A percentile compares a stretch with the other conserved stretches of the same genome.
Conservation (phyloP, 495 filamentous ascomycete species). For the Daldinia concentrica region DNA sequence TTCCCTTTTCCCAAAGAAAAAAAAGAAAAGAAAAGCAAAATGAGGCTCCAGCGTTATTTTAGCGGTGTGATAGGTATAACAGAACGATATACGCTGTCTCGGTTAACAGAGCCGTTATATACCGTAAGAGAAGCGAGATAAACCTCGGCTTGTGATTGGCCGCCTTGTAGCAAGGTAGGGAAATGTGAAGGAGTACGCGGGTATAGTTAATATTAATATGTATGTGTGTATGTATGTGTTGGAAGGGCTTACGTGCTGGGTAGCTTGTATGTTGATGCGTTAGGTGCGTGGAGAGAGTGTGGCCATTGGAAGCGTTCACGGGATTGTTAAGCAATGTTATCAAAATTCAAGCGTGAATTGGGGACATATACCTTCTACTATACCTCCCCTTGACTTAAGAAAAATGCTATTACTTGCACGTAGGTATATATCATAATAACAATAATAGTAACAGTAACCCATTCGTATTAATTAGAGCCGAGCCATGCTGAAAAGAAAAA, state of each 20-base stretch:
- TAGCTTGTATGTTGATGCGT: neutral
- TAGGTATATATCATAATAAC: neutral
- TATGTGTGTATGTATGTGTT: neutral
- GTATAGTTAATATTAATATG: too few species aligned
- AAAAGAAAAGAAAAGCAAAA: neutral
- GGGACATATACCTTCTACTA: neutral
- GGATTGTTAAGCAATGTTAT: neutral
- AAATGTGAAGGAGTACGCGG: neutral
- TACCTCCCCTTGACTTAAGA: neutral
- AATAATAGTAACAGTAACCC: too few species aligned
- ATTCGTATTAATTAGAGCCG: neutral
- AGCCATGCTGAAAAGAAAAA: neutral
- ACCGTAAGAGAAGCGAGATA: neutral
- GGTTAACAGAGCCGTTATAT: neutral
- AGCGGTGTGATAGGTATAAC: too few species aligned
- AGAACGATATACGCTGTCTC: too few species aligned
- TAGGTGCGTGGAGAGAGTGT: neutral
- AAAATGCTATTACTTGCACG: neutral
- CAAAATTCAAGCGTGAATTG: neutral
- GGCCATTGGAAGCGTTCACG: neutral
- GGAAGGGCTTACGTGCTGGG: neutral
- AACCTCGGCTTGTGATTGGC: neutral
- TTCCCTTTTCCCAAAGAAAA: neutral
- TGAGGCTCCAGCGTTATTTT: too few species aligned
- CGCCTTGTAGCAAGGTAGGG: neutral